Evolutionary conservation across 225 moss, liverwort and hornwort genomes (phyloP), one percentile per base, ranked within the genome.

Genomic region (Sphagnum contortum): DNA sequence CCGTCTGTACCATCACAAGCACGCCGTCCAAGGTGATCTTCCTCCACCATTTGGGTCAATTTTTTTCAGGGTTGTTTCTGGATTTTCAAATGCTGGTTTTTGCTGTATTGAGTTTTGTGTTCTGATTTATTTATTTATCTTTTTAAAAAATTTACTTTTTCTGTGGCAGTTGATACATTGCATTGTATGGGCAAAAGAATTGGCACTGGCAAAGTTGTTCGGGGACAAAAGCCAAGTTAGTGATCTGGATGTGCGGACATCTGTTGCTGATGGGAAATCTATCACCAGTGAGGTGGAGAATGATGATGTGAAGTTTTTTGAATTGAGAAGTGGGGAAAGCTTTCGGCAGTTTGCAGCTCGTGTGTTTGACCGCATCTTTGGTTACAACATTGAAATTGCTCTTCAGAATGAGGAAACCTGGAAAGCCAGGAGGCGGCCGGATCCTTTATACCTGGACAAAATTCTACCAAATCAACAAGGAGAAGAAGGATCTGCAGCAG

Each of bases 1-100:
- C 98, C 74, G 92, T 98, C 69, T 98, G 98, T 69, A 98, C 98
- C 3, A 98, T 98, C 60, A 98, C 98, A 64, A 98, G 98, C 70
- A 98, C 98, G 61, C 98, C 98, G 12, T 90, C 98, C 11, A 93
- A 93, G 94, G 94, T 91, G 60, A 63, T 50, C 69, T 62, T 62
- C 61, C 51, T 52, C 29, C 29, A 29, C 29, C 8, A 69, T 49
- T 50, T 55, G 49, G 60, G 5, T n/a, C 56, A 57, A 11, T 2
- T 55, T 13, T 44, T 50, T 47, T 13, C 4, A 47, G 50, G 29
- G 29, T 29, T 29, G 29, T 29, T 29, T 29, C 29, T 29, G 29
- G 29, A 29, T 29, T 29, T 29, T 29, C 1, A 29, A 29, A 0
- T 29, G 29, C 29, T 29, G 29, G 29, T 29, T 29, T 29, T 29